Evolutionary conservation across 139 green algal species (phyloP).

Genomic region (Haematococcus sp.): DNA sequence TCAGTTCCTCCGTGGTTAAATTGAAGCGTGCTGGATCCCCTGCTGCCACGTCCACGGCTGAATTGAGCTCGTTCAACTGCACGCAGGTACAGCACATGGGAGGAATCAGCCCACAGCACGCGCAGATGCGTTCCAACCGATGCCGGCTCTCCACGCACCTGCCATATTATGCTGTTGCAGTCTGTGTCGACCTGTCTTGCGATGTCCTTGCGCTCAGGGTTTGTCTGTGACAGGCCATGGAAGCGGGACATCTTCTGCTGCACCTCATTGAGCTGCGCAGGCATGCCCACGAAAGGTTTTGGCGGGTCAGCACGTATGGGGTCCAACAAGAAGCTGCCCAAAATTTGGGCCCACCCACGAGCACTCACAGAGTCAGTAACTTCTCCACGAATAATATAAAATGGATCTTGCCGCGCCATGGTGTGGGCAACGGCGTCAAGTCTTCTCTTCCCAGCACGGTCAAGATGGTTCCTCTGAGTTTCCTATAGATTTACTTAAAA

Average conservation of each 20-base stretch:
- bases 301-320: no score
- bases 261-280: constrained; percentile 50
- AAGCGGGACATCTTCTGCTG: constrained; percentile 54
- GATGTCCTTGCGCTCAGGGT: constrained; percentile 51
- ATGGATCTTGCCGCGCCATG: constrained; percentile 33
- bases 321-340: neutral
- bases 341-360: neutral
- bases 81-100: neutral
- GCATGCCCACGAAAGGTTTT: no score
- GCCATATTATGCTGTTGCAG: constrained; percentile 42
- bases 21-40: constrained; percentile 75
- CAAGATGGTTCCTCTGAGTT: no score
- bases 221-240: constrained; percentile 44
- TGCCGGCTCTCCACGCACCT: constrained; percentile 25
- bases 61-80: constrained; percentile 75
- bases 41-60: constrained; percentile 69
- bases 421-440: no score
- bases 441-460: no score
- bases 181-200: constrained; percentile 37
- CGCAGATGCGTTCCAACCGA: neutral
- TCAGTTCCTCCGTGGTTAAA: constrained; percentile 68
- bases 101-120: neutral
- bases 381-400: constrained; percentile 53
- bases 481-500: no score
- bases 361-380: constrained; percentile 34